These are phyloP conservation scores for Ogataea pignaliae DNA, from an alignment of 805 yeast species.

Conservation along the genomic window DNA sequence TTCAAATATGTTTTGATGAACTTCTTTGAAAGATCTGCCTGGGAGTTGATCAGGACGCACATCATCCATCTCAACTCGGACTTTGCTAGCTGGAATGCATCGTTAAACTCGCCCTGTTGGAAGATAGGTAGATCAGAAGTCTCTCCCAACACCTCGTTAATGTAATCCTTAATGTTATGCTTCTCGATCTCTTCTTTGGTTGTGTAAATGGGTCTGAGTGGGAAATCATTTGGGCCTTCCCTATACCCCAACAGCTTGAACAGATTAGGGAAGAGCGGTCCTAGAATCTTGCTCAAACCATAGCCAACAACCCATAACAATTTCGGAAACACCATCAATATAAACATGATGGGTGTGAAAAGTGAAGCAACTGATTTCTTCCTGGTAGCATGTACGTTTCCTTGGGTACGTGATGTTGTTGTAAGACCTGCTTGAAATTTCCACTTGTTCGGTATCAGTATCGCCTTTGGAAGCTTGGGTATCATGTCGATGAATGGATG, in stretches of 20 bases:
- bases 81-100: slow-evolving; percentile 36
- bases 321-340: slow-evolving; percentile 54
- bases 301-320: slow-evolving; percentile 39
- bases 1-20: slow-evolving; percentile 44
- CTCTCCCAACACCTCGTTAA: slow-evolving; percentile 20
- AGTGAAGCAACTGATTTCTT: slow-evolving; percentile 2
- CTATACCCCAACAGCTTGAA: slow-evolving; percentile 26
- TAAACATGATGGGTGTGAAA: slow-evolving; percentile 40
- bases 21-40: slow-evolving; percentile 35
- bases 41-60: slow-evolving; percentile 47
- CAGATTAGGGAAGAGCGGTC: slow-evolving; percentile 32
- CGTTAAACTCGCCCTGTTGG: slow-evolving; percentile 36
- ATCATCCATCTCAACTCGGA: slow-evolving; percentile 46
- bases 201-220: slow-evolving; percentile 24
- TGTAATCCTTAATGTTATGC: slow-evolving; percentile 13
- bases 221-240: slow-evolving; percentile 28
- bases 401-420: not conserved
- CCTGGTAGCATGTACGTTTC: not conserved
- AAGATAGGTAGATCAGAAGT: slow-evolving; percentile 25
- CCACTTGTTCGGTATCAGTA: slow-evolving; percentile 34
- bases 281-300: slow-evolving; percentile 33
- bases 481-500: slow-evolving; percentile 23
- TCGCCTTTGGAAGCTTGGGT: slow-evolving; percentile 34
- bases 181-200: slow-evolving; percentile 14
- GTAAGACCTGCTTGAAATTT: slow-evolving; percentile 29